Evolutionary conservation across 2,329 filamentous ascomycete genomes (phyloP).

Genomic region (Colletotrichum euphorbiae): DNA sequence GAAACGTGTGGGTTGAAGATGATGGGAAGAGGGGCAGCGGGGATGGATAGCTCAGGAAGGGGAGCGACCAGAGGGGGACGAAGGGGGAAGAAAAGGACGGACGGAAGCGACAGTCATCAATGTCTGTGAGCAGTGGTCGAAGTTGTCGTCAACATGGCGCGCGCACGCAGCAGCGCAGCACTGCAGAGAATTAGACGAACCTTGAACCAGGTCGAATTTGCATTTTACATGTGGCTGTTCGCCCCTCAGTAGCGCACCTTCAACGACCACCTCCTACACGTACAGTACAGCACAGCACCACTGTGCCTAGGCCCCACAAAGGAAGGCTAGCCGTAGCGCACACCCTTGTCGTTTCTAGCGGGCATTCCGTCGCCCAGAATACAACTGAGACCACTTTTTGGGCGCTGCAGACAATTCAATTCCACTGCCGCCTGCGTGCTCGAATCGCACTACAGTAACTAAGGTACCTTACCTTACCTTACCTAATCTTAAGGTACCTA

Average conservation of each 20-base stretch:
- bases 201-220: conserved; percentile 41
- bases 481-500: too few relatives aligned
- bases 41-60: background rate
- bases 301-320: conserved; percentile 10
- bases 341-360: conserved; percentile 30
- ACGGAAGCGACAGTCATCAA: conserved; percentile 10
- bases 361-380: conserved; percentile 26
- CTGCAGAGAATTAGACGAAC: conserved; percentile 35
- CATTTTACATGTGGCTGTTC: conserved; percentile 40
- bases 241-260: conserved; percentile 35
- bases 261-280: conserved; percentile 5
- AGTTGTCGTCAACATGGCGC: conserved; percentile 38
- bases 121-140: conserved; percentile 19
- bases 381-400: background rate
- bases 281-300: background rate
- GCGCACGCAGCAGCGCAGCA: conserved; percentile 15
- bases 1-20: conserved; percentile 2
- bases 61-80: background rate
- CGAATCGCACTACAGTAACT: too few relatives aligned
- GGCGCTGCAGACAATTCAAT: background rate
- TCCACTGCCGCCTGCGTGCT: conserved; percentile 15
- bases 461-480: too few relatives aligned
- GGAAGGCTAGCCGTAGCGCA: conserved; percentile 7
- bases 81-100: background rate
- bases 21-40: background rate